A percentile compares a stretch with the other conserved stretches of the same genome.
Conservation (phyloP, 1,284 basidiomycete genomes). For the Coniferiporia sulphurascens region DNA sequence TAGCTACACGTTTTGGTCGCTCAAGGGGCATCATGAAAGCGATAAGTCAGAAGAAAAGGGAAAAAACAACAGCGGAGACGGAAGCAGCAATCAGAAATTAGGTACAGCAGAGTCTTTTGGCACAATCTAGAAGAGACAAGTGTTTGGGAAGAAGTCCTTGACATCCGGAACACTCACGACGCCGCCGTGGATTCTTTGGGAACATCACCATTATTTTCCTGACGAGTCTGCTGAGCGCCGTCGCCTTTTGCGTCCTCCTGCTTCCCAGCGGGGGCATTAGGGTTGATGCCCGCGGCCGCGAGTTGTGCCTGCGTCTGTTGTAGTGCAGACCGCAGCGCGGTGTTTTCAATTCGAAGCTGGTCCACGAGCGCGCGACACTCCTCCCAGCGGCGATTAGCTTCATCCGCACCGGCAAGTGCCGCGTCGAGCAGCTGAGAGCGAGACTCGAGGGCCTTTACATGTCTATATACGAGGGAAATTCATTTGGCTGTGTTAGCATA, state of each 20-base stretch:
- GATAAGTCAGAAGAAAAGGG: not conserved
- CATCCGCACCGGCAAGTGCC: constrained; percentile 76
- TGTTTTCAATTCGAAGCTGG: constrained; percentile 75
- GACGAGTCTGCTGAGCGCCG: not conserved
- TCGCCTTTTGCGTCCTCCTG: not conserved
- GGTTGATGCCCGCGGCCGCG: constrained; percentile 2
- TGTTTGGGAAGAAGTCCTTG: not conserved
- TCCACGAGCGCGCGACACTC: constrained; percentile 78
- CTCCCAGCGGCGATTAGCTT: constrained; percentile 81
- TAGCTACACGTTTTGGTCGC: not conserved
- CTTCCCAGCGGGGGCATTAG: not conserved
- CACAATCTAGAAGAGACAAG: not conserved
- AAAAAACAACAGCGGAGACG: not conserved
- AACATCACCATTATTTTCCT: not conserved
- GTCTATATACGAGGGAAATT: constrained; percentile 39
- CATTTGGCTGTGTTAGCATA: not conserved
- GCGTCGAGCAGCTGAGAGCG: constrained; percentile 77
- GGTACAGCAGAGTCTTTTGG: not conserved
- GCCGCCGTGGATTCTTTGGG: too few species aligned
- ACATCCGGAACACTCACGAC: not conserved
- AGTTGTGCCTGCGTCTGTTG: constrained; percentile 35
- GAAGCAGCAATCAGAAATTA: not conserved
- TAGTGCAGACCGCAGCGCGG: constrained; percentile 50
- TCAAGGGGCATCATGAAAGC: not conserved
- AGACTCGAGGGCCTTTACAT: constrained; percentile 78